These are phyloP conservation scores for Ceratobasidium sp. DNA, from an alignment of 1,284 basidiomycete genomes.

Conservation along the genomic window DNA sequence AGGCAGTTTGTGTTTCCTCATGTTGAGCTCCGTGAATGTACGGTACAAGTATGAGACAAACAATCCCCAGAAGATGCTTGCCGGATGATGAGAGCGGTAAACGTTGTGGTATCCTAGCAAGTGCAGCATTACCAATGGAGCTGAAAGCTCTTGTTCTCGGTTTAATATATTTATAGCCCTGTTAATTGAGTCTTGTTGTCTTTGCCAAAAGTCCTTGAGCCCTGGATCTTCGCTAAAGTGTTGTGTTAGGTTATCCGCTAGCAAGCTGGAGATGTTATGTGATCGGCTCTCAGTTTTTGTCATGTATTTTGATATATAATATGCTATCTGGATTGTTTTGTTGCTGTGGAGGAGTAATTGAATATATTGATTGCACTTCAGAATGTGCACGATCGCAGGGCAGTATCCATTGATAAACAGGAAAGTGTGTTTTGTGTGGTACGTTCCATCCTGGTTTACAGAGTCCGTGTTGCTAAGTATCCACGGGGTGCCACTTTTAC, in stretches of 20 bases:
- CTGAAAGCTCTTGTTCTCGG: not conserved
- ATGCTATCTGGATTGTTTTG: constrained; percentile 15
- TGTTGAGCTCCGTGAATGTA: not conserved
- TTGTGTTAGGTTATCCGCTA: not conserved
- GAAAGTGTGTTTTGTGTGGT: constrained; percentile 48
- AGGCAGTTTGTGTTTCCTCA: not conserved
- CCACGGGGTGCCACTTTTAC: constrained; percentile 61
- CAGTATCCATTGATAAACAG: constrained; percentile 56
- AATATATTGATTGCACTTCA: constrained; percentile 58
- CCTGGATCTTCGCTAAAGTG: not conserved
- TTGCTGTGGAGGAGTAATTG: constrained; percentile 53
- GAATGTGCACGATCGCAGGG: constrained; percentile 52
- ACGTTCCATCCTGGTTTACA: constrained; percentile 48
- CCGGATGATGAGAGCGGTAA: not conserved
- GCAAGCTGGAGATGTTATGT: constrained; percentile 53
- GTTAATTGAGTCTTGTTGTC: not conserved
- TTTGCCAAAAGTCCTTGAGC: not conserved
- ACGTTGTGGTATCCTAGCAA: not conserved
- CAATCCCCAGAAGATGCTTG: not conserved
- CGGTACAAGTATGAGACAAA: not conserved
- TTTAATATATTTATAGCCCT: constrained; percentile 1
- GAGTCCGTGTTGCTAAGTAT: constrained; percentile 49
- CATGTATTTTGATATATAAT: constrained; percentile 53
- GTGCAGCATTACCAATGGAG: not conserved
- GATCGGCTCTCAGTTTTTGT: constrained; percentile 51